A percentile compares a stretch with the other conserved stretches of the same genome.
Conservation (phyloP, 352 stramenopile genomes). For the Globisporangium polare region DNA sequence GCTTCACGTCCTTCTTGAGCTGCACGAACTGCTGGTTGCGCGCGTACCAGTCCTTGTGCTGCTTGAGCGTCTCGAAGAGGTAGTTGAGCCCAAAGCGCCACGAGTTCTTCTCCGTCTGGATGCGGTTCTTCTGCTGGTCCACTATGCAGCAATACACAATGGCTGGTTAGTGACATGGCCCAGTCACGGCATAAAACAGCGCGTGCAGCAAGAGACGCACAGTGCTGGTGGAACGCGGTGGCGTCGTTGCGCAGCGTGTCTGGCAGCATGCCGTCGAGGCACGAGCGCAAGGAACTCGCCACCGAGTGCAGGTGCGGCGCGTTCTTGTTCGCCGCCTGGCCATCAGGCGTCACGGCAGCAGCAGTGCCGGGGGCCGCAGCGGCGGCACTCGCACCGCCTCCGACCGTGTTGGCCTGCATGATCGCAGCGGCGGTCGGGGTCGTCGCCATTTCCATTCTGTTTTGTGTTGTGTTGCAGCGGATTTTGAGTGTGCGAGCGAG, state of each 20-base stretch:
- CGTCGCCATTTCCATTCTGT: neutral
- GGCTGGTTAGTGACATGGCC: neutral
- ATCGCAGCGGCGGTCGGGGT: neutral
- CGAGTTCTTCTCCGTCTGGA: conserved; percentile 83
- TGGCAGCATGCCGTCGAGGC: conserved; percentile 81
- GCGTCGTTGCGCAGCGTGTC: conserved; percentile 82
- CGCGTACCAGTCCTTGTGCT: conserved; percentile 87
- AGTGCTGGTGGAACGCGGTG: conserved; percentile 63
- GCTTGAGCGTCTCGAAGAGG: conserved; percentile 85
- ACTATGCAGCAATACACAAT: conserved; percentile 31
- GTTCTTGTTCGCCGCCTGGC: conserved; percentile 40
- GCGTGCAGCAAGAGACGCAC: conserved; percentile 26
- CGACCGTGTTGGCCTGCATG: neutral
- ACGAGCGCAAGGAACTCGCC: conserved; percentile 75
- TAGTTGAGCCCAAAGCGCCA: conserved; percentile 88
- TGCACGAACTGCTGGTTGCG: conserved; percentile 89
- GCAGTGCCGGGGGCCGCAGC: no score
- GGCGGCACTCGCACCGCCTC: neutral
- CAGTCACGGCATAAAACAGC: neutral
- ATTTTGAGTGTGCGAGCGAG: neutral
- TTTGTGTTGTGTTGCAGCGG: neutral
- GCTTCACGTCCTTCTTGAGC: conserved; percentile 78
- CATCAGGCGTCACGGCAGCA: neutral
- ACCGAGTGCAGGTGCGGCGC: conserved; percentile 79
- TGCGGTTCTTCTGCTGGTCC: conserved; percentile 61